phyloP scores from a whole-genome alignment of 352 stramenopile species.

The Phytophthora boehmeriae region DNA sequence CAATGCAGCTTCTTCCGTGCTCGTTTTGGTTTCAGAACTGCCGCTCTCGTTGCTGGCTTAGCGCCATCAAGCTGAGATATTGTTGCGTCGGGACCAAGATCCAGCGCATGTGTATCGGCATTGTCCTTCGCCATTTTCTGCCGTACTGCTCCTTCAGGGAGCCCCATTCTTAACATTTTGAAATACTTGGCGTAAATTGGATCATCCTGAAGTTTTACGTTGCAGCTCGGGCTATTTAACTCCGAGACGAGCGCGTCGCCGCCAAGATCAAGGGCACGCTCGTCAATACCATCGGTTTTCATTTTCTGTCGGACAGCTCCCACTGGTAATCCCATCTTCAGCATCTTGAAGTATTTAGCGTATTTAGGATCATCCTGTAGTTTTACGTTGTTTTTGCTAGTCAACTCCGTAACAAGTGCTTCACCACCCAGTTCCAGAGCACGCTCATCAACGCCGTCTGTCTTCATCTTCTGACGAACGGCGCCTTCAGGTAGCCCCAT shows the following conservation, averaged over 20 bases:
- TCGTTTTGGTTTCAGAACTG: conserved; percentile 36
- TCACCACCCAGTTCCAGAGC: conserved; percentile 46
- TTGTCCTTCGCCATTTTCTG: conserved; percentile 83
- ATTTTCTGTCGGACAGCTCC: conserved; percentile 89
- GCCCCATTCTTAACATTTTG: conserved; percentile 94
- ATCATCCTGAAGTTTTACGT: conserved; percentile 59
- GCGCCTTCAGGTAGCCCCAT: conserved; percentile 86
- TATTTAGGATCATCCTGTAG: conserved; percentile 51
- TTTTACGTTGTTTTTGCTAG: conserved; percentile 16
- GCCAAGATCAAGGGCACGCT: conserved; percentile 63
- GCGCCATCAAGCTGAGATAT: conserved; percentile 40
- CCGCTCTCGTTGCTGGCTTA: conserved; percentile 12
- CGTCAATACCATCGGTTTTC: conserved; percentile 53
- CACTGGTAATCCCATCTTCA: conserved; percentile 88
- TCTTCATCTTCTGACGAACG: conserved; percentile 87
- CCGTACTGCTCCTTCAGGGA: conserved; percentile 83
- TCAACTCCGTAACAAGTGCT: conserved; percentile 36
- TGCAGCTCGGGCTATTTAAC: conserved; percentile 30
- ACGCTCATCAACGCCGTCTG: conserved; percentile 42
- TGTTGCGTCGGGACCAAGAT: conserved; percentile 65
- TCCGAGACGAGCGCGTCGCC: conserved; percentile 51
- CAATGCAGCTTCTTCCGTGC: conserved; percentile 91
- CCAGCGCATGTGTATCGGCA: conserved; percentile 59
- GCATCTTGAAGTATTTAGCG: conserved; percentile 94
- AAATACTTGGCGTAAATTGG: conserved; percentile 90